Conservation (phyloP, 2,329 filamentous ascomycete genomes). For the Metarhizium brunneum region DNA sequence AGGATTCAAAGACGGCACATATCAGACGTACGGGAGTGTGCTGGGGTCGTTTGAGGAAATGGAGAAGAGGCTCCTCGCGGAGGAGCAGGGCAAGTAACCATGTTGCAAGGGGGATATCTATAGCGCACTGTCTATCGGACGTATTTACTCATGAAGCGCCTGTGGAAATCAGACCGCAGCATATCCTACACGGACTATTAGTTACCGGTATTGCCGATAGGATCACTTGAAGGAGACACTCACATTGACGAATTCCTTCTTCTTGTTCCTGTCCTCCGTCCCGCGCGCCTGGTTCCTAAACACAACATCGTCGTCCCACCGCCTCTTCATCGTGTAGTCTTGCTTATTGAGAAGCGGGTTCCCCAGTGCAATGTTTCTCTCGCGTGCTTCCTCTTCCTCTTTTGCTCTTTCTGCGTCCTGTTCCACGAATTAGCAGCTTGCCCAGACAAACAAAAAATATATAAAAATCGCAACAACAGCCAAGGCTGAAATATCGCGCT, state of each 20-base stretch:
- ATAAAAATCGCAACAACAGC: background rate
- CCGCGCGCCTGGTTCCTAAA: constrained; percentile 98
- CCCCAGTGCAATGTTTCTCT: constrained; percentile 81
- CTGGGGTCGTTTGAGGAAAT: constrained; percentile 68
- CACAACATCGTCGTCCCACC: constrained; percentile 98
- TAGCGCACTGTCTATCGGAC: constrained; percentile 34
- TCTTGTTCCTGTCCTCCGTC: constrained; percentile 80
- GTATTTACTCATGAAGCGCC: constrained; percentile 81
- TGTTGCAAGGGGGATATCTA: background rate
- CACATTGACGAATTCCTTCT: constrained; percentile 95
- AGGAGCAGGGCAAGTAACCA: constrained; percentile 12
- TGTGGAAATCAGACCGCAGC: constrained; percentile 92
- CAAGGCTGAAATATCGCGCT: background rate
- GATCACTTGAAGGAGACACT: constrained; percentile 20
- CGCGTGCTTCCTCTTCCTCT: constrained; percentile 72
- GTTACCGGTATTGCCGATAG: background rate
- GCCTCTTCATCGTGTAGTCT: constrained; percentile 82
- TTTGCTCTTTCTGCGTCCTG: constrained; percentile 73
- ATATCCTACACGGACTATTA: constrained; percentile 49
- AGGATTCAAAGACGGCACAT: constrained; percentile 68
- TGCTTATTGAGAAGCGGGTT: constrained; percentile 85
- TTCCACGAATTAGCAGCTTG: background rate
- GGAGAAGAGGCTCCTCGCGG: constrained; percentile 54
- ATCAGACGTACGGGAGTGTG: constrained; percentile 68
- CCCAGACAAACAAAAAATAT: background rate